These are phyloP conservation scores for Erodium moschatum DNA, from an alignment of 441 rosid species.

Conservation along the genomic window DNA sequence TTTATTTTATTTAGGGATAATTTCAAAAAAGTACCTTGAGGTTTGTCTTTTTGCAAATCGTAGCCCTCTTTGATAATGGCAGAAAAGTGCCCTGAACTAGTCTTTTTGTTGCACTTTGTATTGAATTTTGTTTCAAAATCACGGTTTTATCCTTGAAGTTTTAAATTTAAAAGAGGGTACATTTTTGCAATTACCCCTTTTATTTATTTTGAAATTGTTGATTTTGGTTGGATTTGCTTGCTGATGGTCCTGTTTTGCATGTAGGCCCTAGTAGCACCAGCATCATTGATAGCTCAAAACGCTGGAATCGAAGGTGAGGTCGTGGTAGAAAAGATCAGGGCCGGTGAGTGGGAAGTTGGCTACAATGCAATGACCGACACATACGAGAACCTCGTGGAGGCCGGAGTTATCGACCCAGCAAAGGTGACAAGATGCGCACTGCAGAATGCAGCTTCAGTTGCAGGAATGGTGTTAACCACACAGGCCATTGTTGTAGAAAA, in stretches of 20 bases:
- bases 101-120: too few species aligned
- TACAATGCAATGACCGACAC: conserved; percentile 85
- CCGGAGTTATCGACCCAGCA: conserved; percentile 89
- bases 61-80: too few species aligned
- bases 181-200: too few species aligned
- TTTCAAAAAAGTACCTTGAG: too few species aligned
- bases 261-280: conserved; percentile 73
- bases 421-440: conserved; percentile 90
- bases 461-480: conserved; percentile 90
- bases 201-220: neutral
- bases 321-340: conserved; percentile 68
- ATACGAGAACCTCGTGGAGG: conserved; percentile 71
- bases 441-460: conserved; percentile 88
- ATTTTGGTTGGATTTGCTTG: neutral
- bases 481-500: conserved; percentile 96
- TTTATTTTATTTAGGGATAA: too few species aligned
- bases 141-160: too few species aligned
- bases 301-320: conserved; percentile 95
- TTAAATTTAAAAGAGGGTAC: too few species aligned
- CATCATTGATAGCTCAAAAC: conserved; percentile 78
- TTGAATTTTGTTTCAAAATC: too few species aligned
- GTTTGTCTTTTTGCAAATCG: too few species aligned
- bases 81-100: too few species aligned
- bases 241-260: neutral
- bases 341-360: conserved; percentile 73